Evolutionary conservation across 306 rosid genomes (phyloP).

Genomic region (Mimosa bimucronata): DNA sequence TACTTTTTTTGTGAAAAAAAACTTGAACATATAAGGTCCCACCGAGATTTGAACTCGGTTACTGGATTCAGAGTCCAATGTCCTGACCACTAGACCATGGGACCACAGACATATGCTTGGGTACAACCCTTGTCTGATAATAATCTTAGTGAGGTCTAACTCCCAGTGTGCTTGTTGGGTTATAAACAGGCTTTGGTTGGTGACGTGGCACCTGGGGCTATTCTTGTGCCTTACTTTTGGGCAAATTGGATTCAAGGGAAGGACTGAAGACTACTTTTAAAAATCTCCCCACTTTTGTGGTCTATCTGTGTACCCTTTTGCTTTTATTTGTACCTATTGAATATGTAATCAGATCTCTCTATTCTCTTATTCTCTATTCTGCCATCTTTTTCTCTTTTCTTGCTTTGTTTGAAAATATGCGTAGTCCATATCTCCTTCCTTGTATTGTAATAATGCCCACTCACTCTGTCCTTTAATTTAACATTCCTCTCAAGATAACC

Average conservation of each 20-base stretch:
- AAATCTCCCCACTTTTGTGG: constrained; percentile 27
- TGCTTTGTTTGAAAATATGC: neutral
- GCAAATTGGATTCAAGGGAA: constrained; percentile 96
- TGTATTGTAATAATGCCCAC: constrained; percentile 27
- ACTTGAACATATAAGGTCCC: constrained; percentile 40
- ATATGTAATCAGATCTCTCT: too few relatives aligned
- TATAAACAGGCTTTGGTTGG: constrained; percentile 74
- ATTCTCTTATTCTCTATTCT: constrained; percentile 19
- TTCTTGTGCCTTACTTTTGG: constrained; percentile 83
- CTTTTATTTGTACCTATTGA: constrained; percentile 19
- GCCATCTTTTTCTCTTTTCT: constrained; percentile 26
- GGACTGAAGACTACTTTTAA: constrained; percentile 83
- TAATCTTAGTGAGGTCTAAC: neutral
- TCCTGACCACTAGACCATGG: constrained; percentile 80
- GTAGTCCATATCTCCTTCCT: constrained; percentile 31
- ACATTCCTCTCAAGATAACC: neutral
- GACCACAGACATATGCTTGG: accelerated
- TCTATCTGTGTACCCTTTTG: constrained; percentile 6
- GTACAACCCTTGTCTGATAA: accelerated
- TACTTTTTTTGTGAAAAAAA: too few relatives aligned
- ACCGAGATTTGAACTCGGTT: constrained; percentile 72
- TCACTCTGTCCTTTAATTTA: constrained; percentile 1
- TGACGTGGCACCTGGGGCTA: constrained; percentile 87
- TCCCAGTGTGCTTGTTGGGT: neutral
- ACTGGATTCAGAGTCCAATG: constrained; percentile 62